Evolutionary conservation across 2,329 filamentous ascomycete species (phyloP).

Genomic region (Dichotomopilus funicola): DNA sequence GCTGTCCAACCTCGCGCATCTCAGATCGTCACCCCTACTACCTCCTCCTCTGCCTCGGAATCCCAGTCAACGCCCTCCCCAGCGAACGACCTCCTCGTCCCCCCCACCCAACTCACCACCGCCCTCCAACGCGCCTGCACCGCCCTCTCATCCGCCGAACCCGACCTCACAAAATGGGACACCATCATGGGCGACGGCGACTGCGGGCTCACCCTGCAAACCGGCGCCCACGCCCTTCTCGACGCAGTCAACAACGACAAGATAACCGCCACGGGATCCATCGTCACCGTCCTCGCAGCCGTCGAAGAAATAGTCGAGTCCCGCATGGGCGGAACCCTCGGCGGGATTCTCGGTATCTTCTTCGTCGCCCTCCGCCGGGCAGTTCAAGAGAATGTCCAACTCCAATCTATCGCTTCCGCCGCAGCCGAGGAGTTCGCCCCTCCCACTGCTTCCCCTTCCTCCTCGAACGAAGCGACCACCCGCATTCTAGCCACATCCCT

Average conservation of each 20-base stretch:
- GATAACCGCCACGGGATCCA: slow-evolving; percentile 38
- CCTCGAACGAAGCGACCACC: no score
- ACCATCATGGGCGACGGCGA: slow-evolving; percentile 60
- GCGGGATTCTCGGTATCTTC: slow-evolving; percentile 49
- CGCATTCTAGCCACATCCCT: slow-evolving; percentile 39
- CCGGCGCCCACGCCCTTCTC: slow-evolving; percentile 42
- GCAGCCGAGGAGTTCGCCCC: slow-evolving; percentile 27
- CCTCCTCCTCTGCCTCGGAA: slow-evolving; percentile 18
- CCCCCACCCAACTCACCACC: slow-evolving; percentile 45
- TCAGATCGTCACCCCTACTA: slow-evolving; percentile 37
- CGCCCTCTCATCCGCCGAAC: slow-evolving; percentile 51
- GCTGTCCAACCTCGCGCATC: slow-evolving; percentile 33
- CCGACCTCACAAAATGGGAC: slow-evolving; percentile 57
- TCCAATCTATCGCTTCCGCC: slow-evolving; percentile 15
- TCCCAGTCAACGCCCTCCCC: slow-evolving; percentile 33
- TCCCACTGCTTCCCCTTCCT: no score
- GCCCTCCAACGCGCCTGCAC: slow-evolving; percentile 50
- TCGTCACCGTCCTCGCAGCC: slow-evolving; percentile 41
- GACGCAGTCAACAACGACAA: slow-evolving; percentile 38
- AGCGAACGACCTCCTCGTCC: slow-evolving; percentile 41
- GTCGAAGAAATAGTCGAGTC: slow-evolving; percentile 50
- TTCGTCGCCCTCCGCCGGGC: slow-evolving; percentile 42
- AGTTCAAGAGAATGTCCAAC: slow-evolving; percentile 25
- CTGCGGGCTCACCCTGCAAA: slow-evolving; percentile 56
- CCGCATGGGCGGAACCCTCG: slow-evolving; percentile 48